These are phyloP conservation scores for Endothia cerciana DNA, from an alignment of 2,329 filamentous ascomycete species.

Conservation along the genomic window DNA sequence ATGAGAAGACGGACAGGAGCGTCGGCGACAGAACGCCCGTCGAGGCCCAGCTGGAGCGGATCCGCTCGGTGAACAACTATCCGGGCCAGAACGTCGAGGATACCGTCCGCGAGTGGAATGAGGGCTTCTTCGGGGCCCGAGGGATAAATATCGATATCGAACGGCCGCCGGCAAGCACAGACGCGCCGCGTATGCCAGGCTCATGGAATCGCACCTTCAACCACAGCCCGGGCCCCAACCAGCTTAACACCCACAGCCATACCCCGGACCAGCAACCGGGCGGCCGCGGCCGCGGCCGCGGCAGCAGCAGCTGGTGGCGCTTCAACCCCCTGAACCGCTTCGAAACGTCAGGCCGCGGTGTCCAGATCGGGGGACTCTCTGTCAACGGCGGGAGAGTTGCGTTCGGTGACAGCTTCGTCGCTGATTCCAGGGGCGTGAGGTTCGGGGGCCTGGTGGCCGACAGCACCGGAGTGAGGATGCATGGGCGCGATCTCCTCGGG, in stretches of 20 bases:
- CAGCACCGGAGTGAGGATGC: conserved; percentile 41
- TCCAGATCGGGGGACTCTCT: conserved; percentile 45
- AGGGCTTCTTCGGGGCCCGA: conserved; percentile 57
- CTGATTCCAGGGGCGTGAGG: conserved; percentile 49
- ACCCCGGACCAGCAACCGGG: conserved; percentile 22
- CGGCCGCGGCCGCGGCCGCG: no score
- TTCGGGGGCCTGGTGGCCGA: conserved; percentile 51
- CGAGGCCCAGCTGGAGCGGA: conserved; percentile 47
- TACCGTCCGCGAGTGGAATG: conserved; percentile 59
- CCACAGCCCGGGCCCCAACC: conserved; percentile 19
- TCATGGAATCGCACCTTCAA: conserved; percentile 40
- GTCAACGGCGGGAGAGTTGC: conserved; percentile 49
- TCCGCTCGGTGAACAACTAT: conserved; percentile 37
- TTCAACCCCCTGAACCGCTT: conserved; percentile 30
- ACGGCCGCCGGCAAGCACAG: conserved; percentile 26
- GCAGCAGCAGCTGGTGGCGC: conserved; percentile 24
- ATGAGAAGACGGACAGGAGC: conserved; percentile 14
- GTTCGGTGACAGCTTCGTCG: conserved; percentile 48
- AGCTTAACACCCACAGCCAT: not conserved
- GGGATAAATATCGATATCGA: conserved; percentile 48
- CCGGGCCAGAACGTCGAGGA: conserved; percentile 41
- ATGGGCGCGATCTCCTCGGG: conserved; percentile 18
- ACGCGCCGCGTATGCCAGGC: conserved; percentile 37
- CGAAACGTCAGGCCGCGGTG: conserved; percentile 31
- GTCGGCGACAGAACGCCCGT: conserved; percentile 38